phyloP scores from a whole-genome alignment of 2,329 filamentous ascomycete species.

The Fusarium mexicanum region DNA sequence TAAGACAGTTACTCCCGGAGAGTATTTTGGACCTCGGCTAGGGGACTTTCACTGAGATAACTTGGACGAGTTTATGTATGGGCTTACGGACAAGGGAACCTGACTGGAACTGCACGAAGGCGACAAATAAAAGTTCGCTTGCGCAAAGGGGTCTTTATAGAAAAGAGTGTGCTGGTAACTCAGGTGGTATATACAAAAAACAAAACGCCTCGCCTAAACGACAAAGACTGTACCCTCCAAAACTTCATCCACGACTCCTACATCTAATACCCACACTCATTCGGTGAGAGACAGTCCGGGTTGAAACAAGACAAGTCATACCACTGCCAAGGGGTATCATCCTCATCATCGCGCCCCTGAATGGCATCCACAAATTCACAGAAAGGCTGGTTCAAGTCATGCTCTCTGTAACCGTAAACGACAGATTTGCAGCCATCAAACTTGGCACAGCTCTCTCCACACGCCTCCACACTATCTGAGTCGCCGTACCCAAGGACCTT shows the following conservation, averaged over 20 bases:
- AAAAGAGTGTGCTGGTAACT: background rate
- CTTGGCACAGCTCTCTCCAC: constrained; percentile 27
- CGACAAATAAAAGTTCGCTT: background rate
- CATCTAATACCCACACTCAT: constrained; percentile 24
- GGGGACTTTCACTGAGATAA: constrained; percentile 26
- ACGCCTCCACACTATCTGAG: constrained; percentile 21
- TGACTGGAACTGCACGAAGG: background rate
- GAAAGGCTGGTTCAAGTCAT: constrained; percentile 27
- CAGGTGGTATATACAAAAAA: constrained; percentile 9
- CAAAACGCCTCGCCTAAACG: constrained; percentile 1
- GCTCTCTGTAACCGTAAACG: constrained; percentile 19
- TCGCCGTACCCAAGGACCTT: constrained; percentile 25
- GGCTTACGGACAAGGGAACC: background rate
- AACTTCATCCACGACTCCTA: background rate
- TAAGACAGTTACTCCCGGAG: constrained; percentile 38
- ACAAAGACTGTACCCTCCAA: background rate
- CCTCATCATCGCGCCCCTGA: constrained; percentile 7
- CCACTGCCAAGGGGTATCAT: constrained; percentile 25
- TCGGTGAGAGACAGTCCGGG: constrained; percentile 17
- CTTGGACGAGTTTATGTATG: background rate
- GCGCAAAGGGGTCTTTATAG: background rate
- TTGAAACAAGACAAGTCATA: constrained; percentile 31
- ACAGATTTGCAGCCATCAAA: constrained; percentile 15
- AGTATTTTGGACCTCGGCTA: constrained; percentile 47
- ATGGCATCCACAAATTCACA: constrained; percentile 16